Evolutionary conservation across 768 basidiomycete genomes (phyloP), one percentile per base, ranked within the genome.

Genomic region (Glaciozyma antarctica): DNA sequence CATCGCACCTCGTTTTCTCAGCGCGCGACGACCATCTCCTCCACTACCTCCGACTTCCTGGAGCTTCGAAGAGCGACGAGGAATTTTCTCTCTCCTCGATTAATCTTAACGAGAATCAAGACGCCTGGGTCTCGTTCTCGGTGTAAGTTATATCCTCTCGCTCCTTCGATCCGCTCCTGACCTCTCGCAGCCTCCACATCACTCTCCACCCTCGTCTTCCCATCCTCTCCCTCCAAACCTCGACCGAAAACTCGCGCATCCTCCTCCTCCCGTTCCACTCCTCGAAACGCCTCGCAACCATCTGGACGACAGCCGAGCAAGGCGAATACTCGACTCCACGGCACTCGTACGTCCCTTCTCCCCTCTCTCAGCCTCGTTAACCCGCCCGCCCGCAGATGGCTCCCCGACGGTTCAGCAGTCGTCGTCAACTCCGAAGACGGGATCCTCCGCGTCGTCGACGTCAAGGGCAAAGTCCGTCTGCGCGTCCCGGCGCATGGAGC

Each of bases 341-440:
- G 3, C 72, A 74, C 65, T 47, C 57, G 38, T 41, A 15, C 38
- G 38, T 41, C 38, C 38, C 38, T 13, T 12, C 38, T 15, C 7
- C 13, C 38, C 38, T 41, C 38, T 41, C 38, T 41, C 7, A 2
- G 2, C 12, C 38, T 41, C 38, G 13, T 12, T 41, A 41, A 41
- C 38, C 38, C 6, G 7, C 38, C 38, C 6, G 7, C 38, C 13
- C 38, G 38, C 13, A 41, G 38, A 3, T 76, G 74, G 74, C 62
- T 67, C 5, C 64, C 66, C 0, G 64, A 67, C 30, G 75, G 75
- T 5, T 28, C 54, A 1, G 65, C 53, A 16, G 67, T 68, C 17
- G 70, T 71, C 22, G 74, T 76, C 58, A 73, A 72, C 49, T 71
- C 70, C 44, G 74, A 75, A 28, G 75, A 76, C 59, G 75, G 75